A percentile compares a stretch with the other conserved stretches of the same genome.
phyloP scores from a whole-genome alignment of 2,329 filamentous ascomycete genomes.

The Penicillium verrucosum region DNA sequence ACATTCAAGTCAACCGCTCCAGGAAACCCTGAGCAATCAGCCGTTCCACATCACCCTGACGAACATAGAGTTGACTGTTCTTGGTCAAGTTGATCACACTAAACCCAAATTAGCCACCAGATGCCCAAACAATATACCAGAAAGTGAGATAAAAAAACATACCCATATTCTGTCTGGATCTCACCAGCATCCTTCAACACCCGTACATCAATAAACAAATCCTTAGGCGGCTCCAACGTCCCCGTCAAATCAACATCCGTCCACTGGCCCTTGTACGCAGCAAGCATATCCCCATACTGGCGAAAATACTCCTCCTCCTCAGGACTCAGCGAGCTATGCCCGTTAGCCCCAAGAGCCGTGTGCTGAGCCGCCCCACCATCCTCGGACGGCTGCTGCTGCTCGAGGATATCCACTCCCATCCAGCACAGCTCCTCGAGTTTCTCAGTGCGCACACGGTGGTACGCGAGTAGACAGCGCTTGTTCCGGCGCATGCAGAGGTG shows the following conservation, averaged over 20 bases:
- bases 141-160: constrained; percentile 38
- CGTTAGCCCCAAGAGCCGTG: constrained; percentile 16
- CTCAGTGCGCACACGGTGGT: constrained; percentile 84
- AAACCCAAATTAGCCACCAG: neutral
- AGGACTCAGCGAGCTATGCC: constrained; percentile 75
- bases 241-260: constrained; percentile 96
- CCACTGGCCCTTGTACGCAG: constrained; percentile 98
- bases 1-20: constrained; percentile 73
- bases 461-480: constrained; percentile 91
- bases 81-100: constrained; percentile 95
- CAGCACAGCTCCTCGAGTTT: constrained; percentile 93
- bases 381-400: constrained; percentile 57
- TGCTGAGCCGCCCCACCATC: constrained; percentile 25
- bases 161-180: constrained; percentile 99
- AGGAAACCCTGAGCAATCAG: constrained; percentile 93
- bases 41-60: constrained; percentile 91
- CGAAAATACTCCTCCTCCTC: constrained; percentile 96
- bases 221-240: constrained; percentile 86
- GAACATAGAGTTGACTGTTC: constrained; percentile 96
- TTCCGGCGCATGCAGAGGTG: constrained; percentile 94
- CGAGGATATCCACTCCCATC: constrained; percentile 79
- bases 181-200: constrained; percentile 96
- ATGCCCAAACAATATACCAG: neutral
- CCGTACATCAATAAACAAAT: constrained; percentile 94
- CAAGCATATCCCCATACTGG: constrained; percentile 84